Evolutionary conservation across 1,139 yeast genomes (phyloP), one percentile per base, ranked within the genome.

Genomic region (Yamadazyma oceani): DNA sequence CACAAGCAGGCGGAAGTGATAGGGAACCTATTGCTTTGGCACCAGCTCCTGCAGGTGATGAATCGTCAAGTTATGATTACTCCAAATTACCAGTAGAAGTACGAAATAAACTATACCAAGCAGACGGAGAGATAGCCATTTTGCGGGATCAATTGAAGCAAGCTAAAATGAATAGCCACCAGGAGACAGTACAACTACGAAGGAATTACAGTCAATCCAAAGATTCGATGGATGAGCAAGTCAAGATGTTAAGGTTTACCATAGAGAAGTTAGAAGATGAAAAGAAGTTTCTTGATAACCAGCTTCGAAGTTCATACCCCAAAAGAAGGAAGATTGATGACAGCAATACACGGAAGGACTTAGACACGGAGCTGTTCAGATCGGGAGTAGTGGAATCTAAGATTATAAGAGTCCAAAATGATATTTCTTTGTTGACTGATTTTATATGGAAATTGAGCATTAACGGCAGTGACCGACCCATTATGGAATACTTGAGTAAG

Each of bases 101-200:
- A 8, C 55, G 51, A 26, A 17, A 21, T 11, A 41, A 36, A 27
- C 47, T 80, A 10, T 68, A 67, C 43, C 65, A 68, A 27, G 82
- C 88, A 0, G 82, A 75, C 46, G 96, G 96, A 3, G 95, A 88
- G 52, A 79, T 85, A 22, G 81, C 94, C 9, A 81, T 87, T 26
- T 66, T 88, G 17, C 65, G 90, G 40, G 79, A 83, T 14, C 86
- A 83, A 50, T 60, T 86, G 33, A 62, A 71, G 14, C 72, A 73
- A 35, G 52, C 76, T 9, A 78, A 76, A 36, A 57, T 58, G 22
- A 70, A 61, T 30, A 74, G 73, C 38, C 65, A 61, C 3, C 60
- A 64, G 2, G 80, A 75, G 46, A 57, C 73, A n/a, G 56, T 55
- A 14, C 65, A 67, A 17, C 47, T 82, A 33, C 62, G 64, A 34